Evolutionary conservation across 1,284 basidiomycete species (phyloP).

Genomic region (Rhodofomes roseus): DNA sequence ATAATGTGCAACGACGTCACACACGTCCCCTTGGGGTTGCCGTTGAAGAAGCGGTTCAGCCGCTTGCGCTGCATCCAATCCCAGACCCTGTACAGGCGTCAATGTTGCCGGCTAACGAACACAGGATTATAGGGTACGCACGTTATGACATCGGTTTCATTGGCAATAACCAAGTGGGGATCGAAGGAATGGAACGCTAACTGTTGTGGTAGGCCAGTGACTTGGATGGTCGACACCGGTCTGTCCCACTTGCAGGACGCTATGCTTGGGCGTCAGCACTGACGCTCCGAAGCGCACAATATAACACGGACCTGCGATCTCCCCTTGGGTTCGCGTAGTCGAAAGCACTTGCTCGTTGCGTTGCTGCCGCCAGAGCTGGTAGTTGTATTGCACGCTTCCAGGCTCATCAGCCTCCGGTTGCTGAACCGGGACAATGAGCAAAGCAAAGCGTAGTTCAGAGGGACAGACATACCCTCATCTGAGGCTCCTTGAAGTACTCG

Average conservation of each 20-base stretch:
- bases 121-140: slow-evolving; percentile 35
- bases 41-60: slow-evolving; percentile 85
- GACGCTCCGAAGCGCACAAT: not conserved
- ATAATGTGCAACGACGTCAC: slow-evolving; percentile 93
- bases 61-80: slow-evolving; percentile 87
- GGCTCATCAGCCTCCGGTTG: slow-evolving; percentile 95
- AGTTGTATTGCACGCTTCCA: slow-evolving; percentile 90
- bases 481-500: slow-evolving; percentile 97
- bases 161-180: slow-evolving; percentile 82
- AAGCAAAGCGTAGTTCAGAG: slow-evolving; percentile 4
- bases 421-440: slow-evolving; percentile 34
- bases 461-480: slow-evolving; percentile 78
- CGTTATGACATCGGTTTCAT: slow-evolving; percentile 86
- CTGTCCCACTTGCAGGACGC: slow-evolving; percentile 73
- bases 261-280: slow-evolving; percentile 15
- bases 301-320: slow-evolving; percentile 65
- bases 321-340: slow-evolving; percentile 71
- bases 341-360: slow-evolving; percentile 81
- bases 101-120: not conserved
- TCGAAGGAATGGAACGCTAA: slow-evolving; percentile 94
- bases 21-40: slow-evolving; percentile 77
- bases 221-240: slow-evolving; percentile 72
- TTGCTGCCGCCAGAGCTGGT: slow-evolving; percentile 92
- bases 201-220: slow-evolving; percentile 68
- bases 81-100: slow-evolving; percentile 64